These are phyloP conservation scores for Aspergillus udagawae DNA, from an alignment of 2,329 filamentous ascomycete species.

Conservation along the genomic window DNA sequence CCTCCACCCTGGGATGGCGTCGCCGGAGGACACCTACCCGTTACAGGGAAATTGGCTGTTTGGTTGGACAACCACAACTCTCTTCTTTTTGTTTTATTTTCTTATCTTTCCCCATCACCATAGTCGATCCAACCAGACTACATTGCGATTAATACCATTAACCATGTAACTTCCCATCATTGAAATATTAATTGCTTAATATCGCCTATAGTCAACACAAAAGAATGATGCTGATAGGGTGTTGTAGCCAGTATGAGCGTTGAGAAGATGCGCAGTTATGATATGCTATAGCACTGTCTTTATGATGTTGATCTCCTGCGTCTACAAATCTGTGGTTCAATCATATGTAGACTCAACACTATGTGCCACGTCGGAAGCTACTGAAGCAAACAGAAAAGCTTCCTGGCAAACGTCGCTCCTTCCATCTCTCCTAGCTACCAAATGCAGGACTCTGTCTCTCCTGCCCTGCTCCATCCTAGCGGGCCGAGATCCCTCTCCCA, in stretches of 20 bases:
- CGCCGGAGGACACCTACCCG: conserved; percentile 49
- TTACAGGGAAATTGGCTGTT: conserved; percentile 35
- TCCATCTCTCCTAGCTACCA: not conserved
- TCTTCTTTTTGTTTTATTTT: conserved; percentile 24
- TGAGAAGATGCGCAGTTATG: not conserved
- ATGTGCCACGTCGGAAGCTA: not conserved
- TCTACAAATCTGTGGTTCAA: not conserved
- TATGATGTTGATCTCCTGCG: not conserved
- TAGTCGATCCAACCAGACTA: not conserved
- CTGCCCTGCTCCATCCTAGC: not conserved
- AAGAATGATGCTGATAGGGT: too few species aligned
- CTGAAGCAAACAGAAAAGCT: not conserved
- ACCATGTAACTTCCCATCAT: too few species aligned
- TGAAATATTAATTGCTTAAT: not conserved
- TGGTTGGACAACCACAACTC: conserved; percentile 34
- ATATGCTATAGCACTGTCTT: not conserved
- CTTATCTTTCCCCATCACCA: not conserved
- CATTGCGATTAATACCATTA: not conserved
- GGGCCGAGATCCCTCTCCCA: not conserved
- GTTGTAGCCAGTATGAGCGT: not conserved
- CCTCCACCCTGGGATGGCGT: conserved; percentile 53
- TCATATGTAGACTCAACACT: not conserved
- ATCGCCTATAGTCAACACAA: too few species aligned
- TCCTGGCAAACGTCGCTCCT: not conserved
- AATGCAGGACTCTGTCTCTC: not conserved